Conservation (phyloP, 306 rosid genomes). For the Corylus avellana region DNA sequence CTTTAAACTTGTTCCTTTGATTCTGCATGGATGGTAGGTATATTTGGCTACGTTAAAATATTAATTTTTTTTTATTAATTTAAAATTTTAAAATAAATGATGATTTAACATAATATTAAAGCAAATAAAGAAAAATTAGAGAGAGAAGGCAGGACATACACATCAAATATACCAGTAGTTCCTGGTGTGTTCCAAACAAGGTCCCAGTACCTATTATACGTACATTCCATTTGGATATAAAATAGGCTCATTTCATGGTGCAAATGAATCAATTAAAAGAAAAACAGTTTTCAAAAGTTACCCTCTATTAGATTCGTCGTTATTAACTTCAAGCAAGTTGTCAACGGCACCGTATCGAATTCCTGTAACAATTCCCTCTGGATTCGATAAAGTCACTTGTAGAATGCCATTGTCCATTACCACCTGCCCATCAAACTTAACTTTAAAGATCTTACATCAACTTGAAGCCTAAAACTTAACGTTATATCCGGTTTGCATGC, state of each 20-base stretch:
- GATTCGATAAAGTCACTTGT: conserved; percentile 70
- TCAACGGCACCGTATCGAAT: conserved; percentile 64
- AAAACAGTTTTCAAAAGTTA: conserved; percentile 14
- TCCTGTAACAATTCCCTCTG: conserved; percentile 70
- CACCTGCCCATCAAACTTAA: conserved; percentile 41
- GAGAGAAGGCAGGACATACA: conserved; percentile 43
- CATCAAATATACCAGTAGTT: conserved; percentile 67
- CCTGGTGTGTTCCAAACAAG: conserved; percentile 78
- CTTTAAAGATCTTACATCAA: too few relatives aligned
- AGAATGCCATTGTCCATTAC: conserved; percentile 74
- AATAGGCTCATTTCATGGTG: background rate
- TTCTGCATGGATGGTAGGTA: conserved; percentile 49
- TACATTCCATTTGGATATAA: background rate
- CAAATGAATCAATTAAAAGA: background rate
- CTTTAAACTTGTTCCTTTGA: conserved; percentile 56
- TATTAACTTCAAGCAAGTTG: conserved; percentile 66
- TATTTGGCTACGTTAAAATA: too few relatives aligned
- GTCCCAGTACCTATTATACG: conserved; percentile 72
- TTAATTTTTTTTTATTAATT: background rate
- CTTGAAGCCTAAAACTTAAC: background rate
- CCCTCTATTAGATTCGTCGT: conserved; percentile 56
- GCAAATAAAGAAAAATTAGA: too few relatives aligned
- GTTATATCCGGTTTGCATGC: too few relatives aligned
- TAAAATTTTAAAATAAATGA: too few relatives aligned
- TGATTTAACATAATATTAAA: too few relatives aligned